Evolutionary conservation across 2,329 filamentous ascomycete species (phyloP), one percentile per base, ranked within the genome.

Genomic region (Nothopassalora personata): DNA sequence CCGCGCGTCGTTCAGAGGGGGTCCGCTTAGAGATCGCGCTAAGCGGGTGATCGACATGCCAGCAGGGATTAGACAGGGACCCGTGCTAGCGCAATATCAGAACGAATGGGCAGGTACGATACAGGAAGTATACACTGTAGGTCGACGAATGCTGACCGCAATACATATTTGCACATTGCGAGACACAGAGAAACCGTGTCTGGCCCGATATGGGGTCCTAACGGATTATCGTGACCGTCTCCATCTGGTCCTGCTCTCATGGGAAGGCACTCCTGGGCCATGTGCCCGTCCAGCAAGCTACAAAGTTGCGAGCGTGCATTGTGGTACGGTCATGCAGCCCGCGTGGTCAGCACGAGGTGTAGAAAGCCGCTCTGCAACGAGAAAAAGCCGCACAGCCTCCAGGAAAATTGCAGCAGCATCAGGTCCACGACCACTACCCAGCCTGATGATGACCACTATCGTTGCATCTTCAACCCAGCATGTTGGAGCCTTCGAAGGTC

Each of bases 161-260:
- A 11, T 11, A 30, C 27, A 28, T 15, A 31, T 19, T 13, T n/a
- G 18, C n/a, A 5, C 18, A 30, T 31, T 28, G 28, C 30, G 43
- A 28, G 30, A 2, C 19, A n/a, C 13, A 23, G 6, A 54, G 54
- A 54, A 58, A 36, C 23, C 30, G 19, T 9, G 19, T 18, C 5
- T 33, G 15, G 43, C 36, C 45, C 45, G 30, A 58, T 58, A 54
- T 58, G 56, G 51, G 51, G 15, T 15, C 36, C 51, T 50, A 50
- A n/a, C 27, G 45, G n/a, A n/a, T 28, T 23, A 1, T 31, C n/a
- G 9, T 4, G 33, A 49, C 18, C 9, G 27, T 27, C 19, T 2
- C 46, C 28, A 43, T 48, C 15, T 19, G 15, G 23, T 43, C 34
- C 18, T 39, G 30, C 28, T n/a, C 45, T 3, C 23, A 10, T 51